Conservation (phyloP, 805 yeast species). For the Hemisphaericaspora nanyangensis region DNA sequence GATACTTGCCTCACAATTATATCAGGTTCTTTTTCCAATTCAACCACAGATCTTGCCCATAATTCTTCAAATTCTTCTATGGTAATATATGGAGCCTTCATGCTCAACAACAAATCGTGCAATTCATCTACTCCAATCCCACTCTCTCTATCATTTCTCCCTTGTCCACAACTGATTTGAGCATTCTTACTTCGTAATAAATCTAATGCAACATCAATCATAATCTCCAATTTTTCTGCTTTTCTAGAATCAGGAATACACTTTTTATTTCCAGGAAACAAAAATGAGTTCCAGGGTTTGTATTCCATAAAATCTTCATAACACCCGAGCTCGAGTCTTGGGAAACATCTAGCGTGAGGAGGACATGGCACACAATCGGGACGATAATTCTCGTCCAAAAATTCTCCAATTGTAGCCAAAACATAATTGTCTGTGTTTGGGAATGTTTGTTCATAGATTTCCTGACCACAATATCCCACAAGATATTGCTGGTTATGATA, state of each 20-base stretch:
- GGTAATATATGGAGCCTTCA: constrained; percentile 45
- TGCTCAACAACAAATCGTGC: constrained; percentile 46
- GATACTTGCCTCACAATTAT: constrained; percentile 73
- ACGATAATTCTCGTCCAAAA: constrained; percentile 41
- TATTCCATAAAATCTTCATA: constrained; percentile 56
- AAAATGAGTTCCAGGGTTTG: constrained; percentile 58
- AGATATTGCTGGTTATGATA: constrained; percentile 59
- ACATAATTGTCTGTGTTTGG: constrained; percentile 24
- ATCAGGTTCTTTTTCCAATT: constrained; percentile 64
- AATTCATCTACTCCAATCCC: constrained; percentile 51
- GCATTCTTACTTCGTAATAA: constrained; percentile 69
- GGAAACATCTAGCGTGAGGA: constrained; percentile 69
- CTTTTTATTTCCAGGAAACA: constrained; percentile 42
- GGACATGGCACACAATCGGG: constrained; percentile 82
- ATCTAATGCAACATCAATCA: constrained; percentile 64
- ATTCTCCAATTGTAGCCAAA: constrained; percentile 37
- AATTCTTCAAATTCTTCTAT: constrained; percentile 69
- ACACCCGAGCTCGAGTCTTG: constrained; percentile 59
- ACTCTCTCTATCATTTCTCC: constrained; percentile 39
- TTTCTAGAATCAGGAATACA: constrained; percentile 76
- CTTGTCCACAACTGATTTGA: constrained; percentile 51
- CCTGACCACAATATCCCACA: constrained; percentile 75
- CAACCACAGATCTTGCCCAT: constrained; percentile 63
- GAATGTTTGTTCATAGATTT: constrained; percentile 43
- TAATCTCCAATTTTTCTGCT: constrained; percentile 60